Percentiles rank a stretch among this genome's conserved stretches.
Conservation (phyloP, 2,329 filamentous ascomycete species). For the Dendryphion nanum region DNA sequence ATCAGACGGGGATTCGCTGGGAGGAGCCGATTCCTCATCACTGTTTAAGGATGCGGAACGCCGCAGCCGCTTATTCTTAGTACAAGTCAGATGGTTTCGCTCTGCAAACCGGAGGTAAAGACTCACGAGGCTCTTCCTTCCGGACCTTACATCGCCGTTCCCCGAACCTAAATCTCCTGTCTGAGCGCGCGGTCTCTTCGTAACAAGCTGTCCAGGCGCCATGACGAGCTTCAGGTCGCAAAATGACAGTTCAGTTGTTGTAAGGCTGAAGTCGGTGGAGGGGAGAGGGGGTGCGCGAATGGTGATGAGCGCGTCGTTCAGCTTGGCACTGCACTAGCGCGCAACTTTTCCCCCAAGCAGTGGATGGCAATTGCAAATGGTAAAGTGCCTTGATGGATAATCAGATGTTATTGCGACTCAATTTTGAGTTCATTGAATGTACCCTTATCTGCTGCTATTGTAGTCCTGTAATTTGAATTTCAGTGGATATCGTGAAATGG, state of each 20-base stretch:
- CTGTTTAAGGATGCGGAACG: not conserved
- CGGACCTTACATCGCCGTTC: not conserved
- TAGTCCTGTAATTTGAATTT: not conserved
- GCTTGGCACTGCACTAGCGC: not conserved
- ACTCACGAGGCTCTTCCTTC: not conserved
- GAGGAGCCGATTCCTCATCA: not conserved
- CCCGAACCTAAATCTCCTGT: not conserved
- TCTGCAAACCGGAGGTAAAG: not conserved
- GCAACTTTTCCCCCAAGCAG: too few relatives aligned
- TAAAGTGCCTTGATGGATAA: too few relatives aligned
- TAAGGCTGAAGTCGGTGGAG: not conserved
- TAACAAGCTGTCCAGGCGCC: not conserved
- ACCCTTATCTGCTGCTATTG: not conserved
- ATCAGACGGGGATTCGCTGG: not conserved
- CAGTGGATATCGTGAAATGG: not conserved
- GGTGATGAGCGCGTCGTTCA: not conserved
- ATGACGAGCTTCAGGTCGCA: not conserved
- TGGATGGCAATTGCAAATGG: too few relatives aligned
- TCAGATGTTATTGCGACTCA: too few relatives aligned
- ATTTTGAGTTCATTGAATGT: not conserved
- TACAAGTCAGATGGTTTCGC: not conserved
- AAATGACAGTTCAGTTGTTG: not conserved
- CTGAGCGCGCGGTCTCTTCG: not conserved
- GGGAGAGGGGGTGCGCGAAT: not conserved
- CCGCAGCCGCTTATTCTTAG: not conserved